These are phyloP conservation scores for Neltuma alba DNA, from an alignment of 306 rosid species.

Conservation along the genomic window DNA sequence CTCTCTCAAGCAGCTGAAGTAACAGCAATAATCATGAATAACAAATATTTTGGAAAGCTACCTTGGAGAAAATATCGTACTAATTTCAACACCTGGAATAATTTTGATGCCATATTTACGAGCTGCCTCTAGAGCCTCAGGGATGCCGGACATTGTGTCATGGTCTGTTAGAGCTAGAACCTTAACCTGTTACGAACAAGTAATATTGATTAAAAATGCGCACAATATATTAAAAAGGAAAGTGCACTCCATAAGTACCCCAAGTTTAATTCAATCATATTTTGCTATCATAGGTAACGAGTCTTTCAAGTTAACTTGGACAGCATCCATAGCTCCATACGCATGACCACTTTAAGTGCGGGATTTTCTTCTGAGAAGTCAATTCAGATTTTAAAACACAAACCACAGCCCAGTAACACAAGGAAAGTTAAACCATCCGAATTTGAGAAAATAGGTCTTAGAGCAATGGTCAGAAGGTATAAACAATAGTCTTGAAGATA, in stretches of 20 bases:
- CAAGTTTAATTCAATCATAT: not conserved
- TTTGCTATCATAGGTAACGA: constrained; percentile 6
- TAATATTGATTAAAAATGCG: constrained; percentile 46
- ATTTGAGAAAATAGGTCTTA: not conserved
- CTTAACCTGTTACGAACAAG: constrained; percentile 75
- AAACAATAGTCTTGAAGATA: not conserved
- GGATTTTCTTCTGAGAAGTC: not conserved
- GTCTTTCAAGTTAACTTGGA: constrained; percentile 4
- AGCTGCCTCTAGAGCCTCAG: constrained; percentile 72
- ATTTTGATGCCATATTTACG: constrained; percentile 63
- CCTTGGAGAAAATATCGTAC: constrained; percentile 66
- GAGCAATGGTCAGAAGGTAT: not conserved
- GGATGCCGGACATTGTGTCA: constrained; percentile 71
- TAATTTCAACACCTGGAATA: constrained; percentile 78
- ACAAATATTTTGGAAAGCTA: constrained; percentile 20
- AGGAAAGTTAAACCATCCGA: not conserved
- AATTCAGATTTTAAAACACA: not conserved
- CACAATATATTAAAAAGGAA: constrained; percentile 2
- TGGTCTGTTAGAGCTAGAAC: constrained; percentile 92
- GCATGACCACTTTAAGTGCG: not conserved
- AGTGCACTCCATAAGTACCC: not conserved
- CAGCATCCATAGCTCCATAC: not conserved
- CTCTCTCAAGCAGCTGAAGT: constrained; percentile 14
- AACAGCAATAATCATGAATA: not conserved
- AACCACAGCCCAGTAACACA: not conserved